These are phyloP conservation scores for Tylopilus plumbeoviolaceoides DNA, from an alignment of 768 basidiomycete genomes.

Conservation along the genomic window DNA sequence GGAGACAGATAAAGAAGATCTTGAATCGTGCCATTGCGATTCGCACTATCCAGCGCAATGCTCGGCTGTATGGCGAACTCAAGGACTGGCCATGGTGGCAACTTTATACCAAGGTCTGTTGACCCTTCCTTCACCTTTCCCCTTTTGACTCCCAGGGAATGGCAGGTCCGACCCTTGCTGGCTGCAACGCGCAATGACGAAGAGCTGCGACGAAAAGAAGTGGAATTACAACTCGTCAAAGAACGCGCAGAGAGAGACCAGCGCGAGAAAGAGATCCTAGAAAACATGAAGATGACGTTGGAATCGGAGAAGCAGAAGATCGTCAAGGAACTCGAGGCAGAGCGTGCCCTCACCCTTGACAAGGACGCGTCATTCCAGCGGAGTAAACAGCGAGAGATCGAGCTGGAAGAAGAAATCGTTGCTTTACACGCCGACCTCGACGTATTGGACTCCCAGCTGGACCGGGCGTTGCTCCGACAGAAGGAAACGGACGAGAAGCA, in stretches of 20 bases:
- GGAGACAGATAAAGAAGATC: slow-evolving; percentile 91
- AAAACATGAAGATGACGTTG: slow-evolving; percentile 75
- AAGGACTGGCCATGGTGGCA: slow-evolving; percentile 99
- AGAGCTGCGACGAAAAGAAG: slow-evolving; percentile 82
- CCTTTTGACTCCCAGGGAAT: slow-evolving; percentile 7
- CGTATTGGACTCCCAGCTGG: slow-evolving; percentile 79
- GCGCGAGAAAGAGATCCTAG: slow-evolving; percentile 72
- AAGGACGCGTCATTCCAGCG: slow-evolving; percentile 81
- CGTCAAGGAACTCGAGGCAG: slow-evolving; percentile 77
- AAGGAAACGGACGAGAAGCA: slow-evolving; percentile 80
- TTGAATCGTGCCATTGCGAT: slow-evolving; percentile 89
- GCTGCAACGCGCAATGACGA: slow-evolving; percentile 92
- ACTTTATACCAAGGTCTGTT: slow-evolving; percentile 80
- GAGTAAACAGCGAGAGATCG: slow-evolving; percentile 78
- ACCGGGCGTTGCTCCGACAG: slow-evolving; percentile 70
- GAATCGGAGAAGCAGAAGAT: slow-evolving; percentile 82
- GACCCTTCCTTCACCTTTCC: neutral
- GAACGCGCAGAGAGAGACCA: slow-evolving; percentile 88
- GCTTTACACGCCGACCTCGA: slow-evolving; percentile 82
- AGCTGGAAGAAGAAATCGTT: slow-evolving; percentile 80
- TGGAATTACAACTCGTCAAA: slow-evolving; percentile 73
- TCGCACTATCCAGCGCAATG: slow-evolving; percentile 91
- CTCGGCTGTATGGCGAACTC: slow-evolving; percentile 83
- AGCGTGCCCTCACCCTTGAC: slow-evolving; percentile 73
- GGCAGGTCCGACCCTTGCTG: slow-evolving; percentile 84